A percentile compares a stretch with the other conserved stretches of the same genome.
phyloP scores from a whole-genome alignment of 2,329 filamentous ascomycete genomes.

The Aureobasidium namibiae region DNA sequence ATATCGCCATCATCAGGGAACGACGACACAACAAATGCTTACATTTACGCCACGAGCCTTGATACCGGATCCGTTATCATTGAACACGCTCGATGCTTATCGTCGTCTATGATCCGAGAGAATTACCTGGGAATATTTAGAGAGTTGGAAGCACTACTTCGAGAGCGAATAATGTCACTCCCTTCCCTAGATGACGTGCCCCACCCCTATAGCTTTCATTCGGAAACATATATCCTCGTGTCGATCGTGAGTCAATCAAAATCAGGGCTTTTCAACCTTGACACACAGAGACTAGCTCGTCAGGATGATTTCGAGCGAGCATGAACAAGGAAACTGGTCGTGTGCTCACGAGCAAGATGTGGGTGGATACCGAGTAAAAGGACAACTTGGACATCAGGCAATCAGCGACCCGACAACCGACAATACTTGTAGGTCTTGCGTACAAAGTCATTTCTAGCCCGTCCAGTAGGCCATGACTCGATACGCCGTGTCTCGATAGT shows the following conservation, averaged over 20 bases:
- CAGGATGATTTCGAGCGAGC: too few relatives aligned
- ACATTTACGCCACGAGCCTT: not conserved
- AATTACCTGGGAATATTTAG: not conserved
- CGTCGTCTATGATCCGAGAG: not conserved
- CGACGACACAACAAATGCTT: not conserved
- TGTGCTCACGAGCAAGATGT: not conserved
- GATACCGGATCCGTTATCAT: not conserved
- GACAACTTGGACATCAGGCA: not conserved
- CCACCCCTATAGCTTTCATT: not conserved
- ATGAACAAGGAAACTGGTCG: not conserved
- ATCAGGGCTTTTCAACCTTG: not conserved
- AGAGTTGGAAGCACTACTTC: not conserved
- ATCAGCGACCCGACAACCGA: not conserved
- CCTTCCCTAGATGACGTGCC: not conserved
- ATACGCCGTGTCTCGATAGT: too few relatives aligned
- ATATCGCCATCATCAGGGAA: not conserved
- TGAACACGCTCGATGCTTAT: not conserved
- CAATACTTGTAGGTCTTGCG: too few relatives aligned
- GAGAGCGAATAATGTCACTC: not conserved
- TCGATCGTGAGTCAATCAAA: not conserved
- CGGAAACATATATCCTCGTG: not conserved
- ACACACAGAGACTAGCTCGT: not conserved
- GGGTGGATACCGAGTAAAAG: not conserved
- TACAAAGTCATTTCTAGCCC: too few relatives aligned
- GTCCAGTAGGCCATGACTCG: too few relatives aligned